Base-by-base conservation (phyloP, 2,329 filamentous ascomycete genomes). In the Fusarium tricinctum region DNA sequence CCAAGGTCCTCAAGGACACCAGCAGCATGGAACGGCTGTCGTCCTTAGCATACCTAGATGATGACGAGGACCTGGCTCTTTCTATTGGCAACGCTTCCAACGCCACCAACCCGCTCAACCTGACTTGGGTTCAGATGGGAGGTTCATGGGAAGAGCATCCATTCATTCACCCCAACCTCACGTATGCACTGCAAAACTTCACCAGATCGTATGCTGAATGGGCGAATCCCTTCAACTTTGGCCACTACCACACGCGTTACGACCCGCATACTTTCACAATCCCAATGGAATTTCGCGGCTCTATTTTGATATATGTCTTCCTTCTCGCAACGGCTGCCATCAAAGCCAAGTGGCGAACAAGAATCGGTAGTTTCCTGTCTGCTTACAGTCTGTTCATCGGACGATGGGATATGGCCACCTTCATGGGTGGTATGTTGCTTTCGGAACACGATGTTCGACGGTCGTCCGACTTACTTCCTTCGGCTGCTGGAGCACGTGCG, bases 241-340 rank as follows among this genome's bases (percentile, higher is more conserved):
- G 75, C 8, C 77, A 79, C 30, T 79, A 80, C 42, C 78, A 81
- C 47, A 71, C 78, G 13, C 78, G 79, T 8, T 81, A 81, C 58
- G 79, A 81, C 53, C 79, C 80, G 8, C 80, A 81, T 51, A 80
- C 78, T 0, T 81, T 78, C 45, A 81, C 80, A 6, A 81, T 81
- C 20, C 80, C 80, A 3, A 80, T 81, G 75, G 80, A 81, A 47
- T 71, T 81, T 6, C 78, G 80, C 4, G 79, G 80, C 2, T 81
- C 79, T 2, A 80, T 81, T 75, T 63, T 80, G 30, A 56, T 81
- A 33, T 81, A 81, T 72, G 61, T 81, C 14, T 80, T 81, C 66
- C 73, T 81, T 5, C 73, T 81, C 0, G 80, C 75, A 0, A 81
- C 80, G 1, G 77, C 79, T 4, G 76, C 75, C 0, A 60, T 81